Evolutionary conservation across 495 filamentous ascomycete genomes (phyloP).

Genomic region (Hyphodiscus hymeniophilus): DNA sequence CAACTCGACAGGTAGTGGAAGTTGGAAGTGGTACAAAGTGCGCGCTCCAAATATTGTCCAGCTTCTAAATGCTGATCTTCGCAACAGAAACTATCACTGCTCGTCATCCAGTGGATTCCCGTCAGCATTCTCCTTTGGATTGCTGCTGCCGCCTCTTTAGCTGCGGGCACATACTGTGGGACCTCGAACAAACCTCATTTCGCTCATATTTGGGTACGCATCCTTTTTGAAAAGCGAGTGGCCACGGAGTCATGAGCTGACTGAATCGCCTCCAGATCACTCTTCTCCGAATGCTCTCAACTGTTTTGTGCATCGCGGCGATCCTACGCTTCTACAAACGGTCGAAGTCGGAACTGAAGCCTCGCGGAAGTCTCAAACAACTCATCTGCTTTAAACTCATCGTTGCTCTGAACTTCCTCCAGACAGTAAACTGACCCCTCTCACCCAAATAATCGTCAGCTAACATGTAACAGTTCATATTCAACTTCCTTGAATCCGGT

Average conservation of each 20-base stretch:
- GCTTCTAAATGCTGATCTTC: not conserved
- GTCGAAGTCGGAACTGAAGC: not conserved
- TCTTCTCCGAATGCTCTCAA: not conserved
- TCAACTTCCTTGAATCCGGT: not conserved
- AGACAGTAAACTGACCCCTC: not conserved
- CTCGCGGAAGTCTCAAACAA: not conserved
- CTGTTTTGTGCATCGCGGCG: not conserved
- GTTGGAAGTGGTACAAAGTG: not conserved
- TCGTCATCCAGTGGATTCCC: not conserved
- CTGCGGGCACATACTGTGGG: slow-evolving; percentile 63
- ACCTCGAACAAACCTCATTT: slow-evolving; percentile 65
- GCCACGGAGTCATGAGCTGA: not conserved
- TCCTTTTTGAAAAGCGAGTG: not conserved
- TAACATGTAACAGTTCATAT: not conserved
- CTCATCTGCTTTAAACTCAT: not conserved
- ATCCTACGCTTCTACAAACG: not conserved
- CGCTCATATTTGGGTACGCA: slow-evolving; percentile 45
- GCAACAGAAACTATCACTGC: not conserved
- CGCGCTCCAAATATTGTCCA: not conserved
- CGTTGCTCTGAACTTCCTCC: not conserved
- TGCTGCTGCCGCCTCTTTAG: slow-evolving; percentile 61
- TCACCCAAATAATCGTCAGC: not conserved
- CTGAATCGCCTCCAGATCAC: not conserved
- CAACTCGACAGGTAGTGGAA: not conserved
- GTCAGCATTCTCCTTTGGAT: slow-evolving; percentile 23